Evolutionary conservation across 352 stramenopile genomes (phyloP), one percentile per base, ranked within the genome.

Genomic region (Blastocystis sp.): DNA sequence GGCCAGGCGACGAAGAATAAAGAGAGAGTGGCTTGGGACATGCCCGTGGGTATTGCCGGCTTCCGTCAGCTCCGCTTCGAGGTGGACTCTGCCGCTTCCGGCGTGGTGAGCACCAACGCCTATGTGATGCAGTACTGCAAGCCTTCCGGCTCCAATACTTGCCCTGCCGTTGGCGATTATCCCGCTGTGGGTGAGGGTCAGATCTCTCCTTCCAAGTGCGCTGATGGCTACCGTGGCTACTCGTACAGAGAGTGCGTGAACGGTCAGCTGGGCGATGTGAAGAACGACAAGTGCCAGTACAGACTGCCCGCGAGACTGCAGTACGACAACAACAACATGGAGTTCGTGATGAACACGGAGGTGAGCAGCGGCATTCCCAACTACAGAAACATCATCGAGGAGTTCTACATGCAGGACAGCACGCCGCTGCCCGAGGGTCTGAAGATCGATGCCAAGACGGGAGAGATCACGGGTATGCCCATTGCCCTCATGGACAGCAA

Each of bases 151-250:
- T 34, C 28, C 28, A 59, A n/a, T 34, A 41, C 60, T 7, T 84
- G 74, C 64, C 74, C 74, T 71, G 59, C 28, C 19, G n/a, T 70
- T 38, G 74, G 34, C 41, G 21, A 62, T 23, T 84, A 71, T 71
- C 74, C 74, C 28, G 19, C 74, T 71, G 74, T 84, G 40, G 45
- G 5, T 19, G 74, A 84, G 38, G 74, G 74, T 23, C 28, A 84
- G 19, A 71, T 71, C 34, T 71, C 59, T 71, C 62, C 59, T 23
- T 71, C 74, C 17, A 28, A 17, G 52, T 84, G 74, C 38, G 28
- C 23, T 14, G 74, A 71, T 2, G 74, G 74, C 17, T 84, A 69
- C 41, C 59, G 38, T 5, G 74, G 74, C n/a, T 84, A 84, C 19
- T 41, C 62, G 5, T 84, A 84, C 48, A 40, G 74, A 64, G 53